Percentiles rank a stretch among this genome's conserved stretches.
Conservation (phyloP, 2,329 filamentous ascomycete genomes). For the Xylogone sp. region DNA sequence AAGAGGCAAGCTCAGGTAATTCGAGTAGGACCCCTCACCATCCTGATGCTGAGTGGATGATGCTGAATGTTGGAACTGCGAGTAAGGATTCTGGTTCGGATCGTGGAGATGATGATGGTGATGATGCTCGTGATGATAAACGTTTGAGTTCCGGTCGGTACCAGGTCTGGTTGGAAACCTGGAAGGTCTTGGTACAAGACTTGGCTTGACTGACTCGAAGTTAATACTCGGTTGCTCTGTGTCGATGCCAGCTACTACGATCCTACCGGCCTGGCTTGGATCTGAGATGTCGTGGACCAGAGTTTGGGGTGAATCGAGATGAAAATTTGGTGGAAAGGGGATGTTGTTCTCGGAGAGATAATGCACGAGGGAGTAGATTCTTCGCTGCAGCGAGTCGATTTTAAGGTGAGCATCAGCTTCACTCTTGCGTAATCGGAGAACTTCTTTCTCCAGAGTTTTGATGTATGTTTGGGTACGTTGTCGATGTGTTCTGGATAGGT, state of each 20-base stretch:
- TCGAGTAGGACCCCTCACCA: too few species aligned
- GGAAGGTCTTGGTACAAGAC: too few species aligned
- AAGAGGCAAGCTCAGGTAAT: too few species aligned
- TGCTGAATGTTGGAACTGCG: too few species aligned
- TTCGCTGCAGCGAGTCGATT: background rate
- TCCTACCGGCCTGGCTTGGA: background rate
- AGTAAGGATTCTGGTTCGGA: too few species aligned
- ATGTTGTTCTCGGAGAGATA: background rate
- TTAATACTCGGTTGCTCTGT: too few species aligned
- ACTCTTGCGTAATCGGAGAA: background rate
- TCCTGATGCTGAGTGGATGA: too few species aligned
- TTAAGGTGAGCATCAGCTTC: background rate
- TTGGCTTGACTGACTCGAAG: too few species aligned
- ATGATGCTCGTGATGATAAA: too few species aligned
- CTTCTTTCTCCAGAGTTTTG: background rate
- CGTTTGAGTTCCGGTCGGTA: too few species aligned
- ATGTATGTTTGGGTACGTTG: conserved; percentile 1
- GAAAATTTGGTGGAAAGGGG: background rate
- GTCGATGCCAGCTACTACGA: background rate
- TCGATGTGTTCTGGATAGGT: background rate
- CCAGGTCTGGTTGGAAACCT: too few species aligned
- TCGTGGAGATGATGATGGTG: too few species aligned
- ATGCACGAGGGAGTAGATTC: background rate
- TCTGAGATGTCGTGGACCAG: background rate
- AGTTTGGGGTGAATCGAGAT: background rate